Base-by-base conservation (phyloP, 1,284 basidiomycete genomes). In the Ustilago nuda region DNA sequence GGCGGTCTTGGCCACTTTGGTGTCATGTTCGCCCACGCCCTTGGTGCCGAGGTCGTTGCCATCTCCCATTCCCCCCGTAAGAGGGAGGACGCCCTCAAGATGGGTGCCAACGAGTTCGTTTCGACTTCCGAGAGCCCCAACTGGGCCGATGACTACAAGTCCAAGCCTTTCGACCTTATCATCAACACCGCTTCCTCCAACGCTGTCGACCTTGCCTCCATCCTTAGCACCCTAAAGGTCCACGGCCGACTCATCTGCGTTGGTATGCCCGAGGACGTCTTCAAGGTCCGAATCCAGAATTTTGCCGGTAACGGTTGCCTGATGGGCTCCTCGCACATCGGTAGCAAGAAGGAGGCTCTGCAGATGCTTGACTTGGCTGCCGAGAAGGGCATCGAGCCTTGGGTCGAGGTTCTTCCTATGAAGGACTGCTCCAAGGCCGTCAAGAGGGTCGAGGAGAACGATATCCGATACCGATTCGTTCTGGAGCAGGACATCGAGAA, bases 31-130 rank as follows among this genome's bases (percentile, higher is more conserved):
- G 90, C 89, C 23, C 87, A 87, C 51, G 90, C 90, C 2, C 85
- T 91, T 56, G 90, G 90, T 6, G 89, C 90, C 3, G 89, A 91
- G 60, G 90, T 91, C 8, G 89, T 89, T 54, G 91, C 89, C 39
- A 91, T 92, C 86, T 90, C 91, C n/a, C 91, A 91, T 81, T 89
- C 89, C 43, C 82, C 87, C 32, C 86, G 86, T 75, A 92, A 92
- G 86, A 87, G 90, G 86, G 88, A 89, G n/a, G 91, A 92, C 78
- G 90, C 90, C 37, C 86, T 89, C 80, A 88, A 89, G 76, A 88
- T 92, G 86, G 91, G 91, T 11, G 91, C 91, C 0, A 87, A 88
- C 41, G 85, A 84, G 37, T 86, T 86, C 50, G 76, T 85, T 64
- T 68, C 80, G 23, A 85, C 85, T 13, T 78, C 57, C 39, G 83